Percentiles rank a stretch among this genome's conserved stretches.
phyloP scores from a whole-genome alignment of 805 yeast genomes.

The Yamadazyma tumulicola region DNA sequence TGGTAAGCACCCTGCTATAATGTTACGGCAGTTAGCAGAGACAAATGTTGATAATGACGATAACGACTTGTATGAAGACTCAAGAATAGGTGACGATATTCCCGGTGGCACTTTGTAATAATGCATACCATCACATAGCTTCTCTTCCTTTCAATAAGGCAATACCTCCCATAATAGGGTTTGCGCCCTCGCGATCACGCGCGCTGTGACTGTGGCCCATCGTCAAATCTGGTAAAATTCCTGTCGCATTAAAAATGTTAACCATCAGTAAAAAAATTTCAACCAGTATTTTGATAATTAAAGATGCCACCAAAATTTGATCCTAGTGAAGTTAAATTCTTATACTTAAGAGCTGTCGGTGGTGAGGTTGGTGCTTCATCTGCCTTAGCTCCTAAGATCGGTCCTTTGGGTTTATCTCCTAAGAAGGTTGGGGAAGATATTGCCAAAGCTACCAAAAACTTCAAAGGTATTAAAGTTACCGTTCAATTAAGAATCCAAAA shows the following conservation, averaged over 20 bases:
- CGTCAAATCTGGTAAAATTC: constrained; percentile 1
- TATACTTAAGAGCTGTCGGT: constrained; percentile 99
- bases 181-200: too few species aligned
- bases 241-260: constrained; percentile 3
- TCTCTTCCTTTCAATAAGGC: too few species aligned
- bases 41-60: constrained; percentile 21
- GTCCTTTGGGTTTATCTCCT: constrained; percentile 99
- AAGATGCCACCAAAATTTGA: constrained; percentile 97
- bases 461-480: constrained; percentile 99
- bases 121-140: too few species aligned
- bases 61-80: constrained; percentile 28
- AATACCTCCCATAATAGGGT: too few species aligned
- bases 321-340: constrained; percentile 96
- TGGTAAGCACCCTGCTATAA: constrained; percentile 86
- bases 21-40: constrained; percentile 77
- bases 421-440: constrained; percentile 99
- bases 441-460: constrained; percentile 98
- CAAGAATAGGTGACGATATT: constrained; percentile 40
- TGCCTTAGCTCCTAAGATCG: constrained; percentile 99
- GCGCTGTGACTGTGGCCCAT: not conserved
- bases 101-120: constrained; percentile 41
- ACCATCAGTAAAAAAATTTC: constrained; percentile 12
- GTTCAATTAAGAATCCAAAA: constrained; percentile 98
- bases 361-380: constrained; percentile 99
- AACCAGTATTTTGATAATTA: constrained; percentile 13